Conservation (phyloP, 805 yeast genomes). For the Wickerhamiella qilinensis region DNA sequence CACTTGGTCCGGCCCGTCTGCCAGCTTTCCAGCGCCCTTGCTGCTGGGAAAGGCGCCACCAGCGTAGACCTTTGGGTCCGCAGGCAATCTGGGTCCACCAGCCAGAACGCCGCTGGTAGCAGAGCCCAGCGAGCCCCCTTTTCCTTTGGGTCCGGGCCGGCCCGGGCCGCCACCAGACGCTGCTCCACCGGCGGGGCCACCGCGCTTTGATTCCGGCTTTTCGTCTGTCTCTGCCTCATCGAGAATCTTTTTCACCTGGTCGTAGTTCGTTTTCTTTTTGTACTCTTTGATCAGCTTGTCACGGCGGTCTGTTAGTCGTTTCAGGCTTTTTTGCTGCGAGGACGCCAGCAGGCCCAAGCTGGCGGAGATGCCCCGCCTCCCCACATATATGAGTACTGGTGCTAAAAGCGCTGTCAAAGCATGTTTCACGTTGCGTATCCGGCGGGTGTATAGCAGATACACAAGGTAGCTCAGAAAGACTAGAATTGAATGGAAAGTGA, state of each 20-base stretch:
- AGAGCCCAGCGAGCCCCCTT: background rate
- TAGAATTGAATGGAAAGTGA: slow-evolving; percentile 20
- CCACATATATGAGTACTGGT: slow-evolving; percentile 11
- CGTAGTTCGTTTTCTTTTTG: slow-evolving; percentile 57
- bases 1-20: background rate
- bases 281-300: slow-evolving; percentile 44
- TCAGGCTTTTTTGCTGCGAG: slow-evolving; percentile 17
- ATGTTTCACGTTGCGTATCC: background rate
- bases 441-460: slow-evolving; percentile 5
- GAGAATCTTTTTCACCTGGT: slow-evolving; percentile 58
- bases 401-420: background rate
- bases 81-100: no score
- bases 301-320: slow-evolving; percentile 30
- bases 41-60: background rate
- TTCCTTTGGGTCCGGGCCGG: background rate
- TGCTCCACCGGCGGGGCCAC: background rate
- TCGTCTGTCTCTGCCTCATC: slow-evolving; percentile 41
- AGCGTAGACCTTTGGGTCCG: no score
- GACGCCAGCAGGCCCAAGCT: slow-evolving; percentile 13
- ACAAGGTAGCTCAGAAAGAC: slow-evolving; percentile 16
- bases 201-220: background rate
- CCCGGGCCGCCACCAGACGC: background rate
- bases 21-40: background rate
- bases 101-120: no score
- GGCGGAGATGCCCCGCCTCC: slow-evolving; percentile 7